phyloP scores from a whole-genome alignment of 2,329 filamentous ascomycete species.

The Arthroderma sp. region DNA sequence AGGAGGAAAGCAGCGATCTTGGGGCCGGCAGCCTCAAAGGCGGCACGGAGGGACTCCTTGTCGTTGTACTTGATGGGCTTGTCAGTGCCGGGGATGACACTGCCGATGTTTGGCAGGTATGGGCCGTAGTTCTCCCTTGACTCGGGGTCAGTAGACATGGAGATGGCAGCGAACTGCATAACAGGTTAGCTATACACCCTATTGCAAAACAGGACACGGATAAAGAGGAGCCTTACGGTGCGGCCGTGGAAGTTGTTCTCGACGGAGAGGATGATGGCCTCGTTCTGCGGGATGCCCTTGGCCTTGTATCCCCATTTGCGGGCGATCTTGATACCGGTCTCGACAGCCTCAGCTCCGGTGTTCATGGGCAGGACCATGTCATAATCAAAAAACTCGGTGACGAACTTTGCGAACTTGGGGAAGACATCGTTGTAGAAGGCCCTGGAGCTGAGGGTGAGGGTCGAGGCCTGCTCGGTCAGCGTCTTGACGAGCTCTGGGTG shows the following conservation, averaged over 20 bases:
- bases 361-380: conserved; percentile 99
- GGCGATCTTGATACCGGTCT: conserved; percentile 92
- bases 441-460: conserved; percentile 80
- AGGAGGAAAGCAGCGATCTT: conserved; percentile 87
- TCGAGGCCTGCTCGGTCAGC: conserved; percentile 74
- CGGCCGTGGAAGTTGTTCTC: conserved; percentile 93
- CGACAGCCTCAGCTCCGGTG: conserved; percentile 89
- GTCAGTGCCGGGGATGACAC: conserved; percentile 60
- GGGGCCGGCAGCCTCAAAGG: conserved; percentile 66
- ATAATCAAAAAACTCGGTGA: conserved; percentile 78
- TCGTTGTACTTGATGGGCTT: conserved; percentile 78
- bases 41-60: conserved; percentile 64
- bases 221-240: conserved; percentile 57
- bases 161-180: conserved; percentile 86
- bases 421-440: conserved; percentile 99
- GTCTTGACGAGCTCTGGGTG: conserved; percentile 92
- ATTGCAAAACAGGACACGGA: too few species aligned
- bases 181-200: too few species aligned
- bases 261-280: conserved; percentile 74
- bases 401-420: conserved; percentile 85
- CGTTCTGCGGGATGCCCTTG: conserved; percentile 73
- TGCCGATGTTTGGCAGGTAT: conserved; percentile 80
- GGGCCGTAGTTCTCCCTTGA: conserved; percentile 95
- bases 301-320: conserved; percentile 97
- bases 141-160: conserved; percentile 88